Conservation (phyloP, 169 alveolate species). For the Plasmodium fragile region DNA sequence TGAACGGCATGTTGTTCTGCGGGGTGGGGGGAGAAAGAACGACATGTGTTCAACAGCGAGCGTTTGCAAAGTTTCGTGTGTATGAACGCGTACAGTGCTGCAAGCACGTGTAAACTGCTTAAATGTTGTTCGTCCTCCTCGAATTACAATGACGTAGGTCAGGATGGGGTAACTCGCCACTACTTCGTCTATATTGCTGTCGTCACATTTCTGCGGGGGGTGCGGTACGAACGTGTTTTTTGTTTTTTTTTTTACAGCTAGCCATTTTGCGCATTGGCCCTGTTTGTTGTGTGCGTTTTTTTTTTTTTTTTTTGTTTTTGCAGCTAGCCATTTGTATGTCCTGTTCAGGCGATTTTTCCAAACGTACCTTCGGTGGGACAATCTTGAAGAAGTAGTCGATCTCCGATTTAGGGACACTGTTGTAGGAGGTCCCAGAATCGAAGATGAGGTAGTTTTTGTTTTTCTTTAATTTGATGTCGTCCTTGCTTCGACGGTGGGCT, state of each 20-base stretch:
- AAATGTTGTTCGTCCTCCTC: background rate
- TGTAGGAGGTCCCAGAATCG: constrained; percentile 93
- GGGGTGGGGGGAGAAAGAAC: constrained; percentile 43
- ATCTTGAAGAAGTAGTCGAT: constrained; percentile 77
- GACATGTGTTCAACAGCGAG: background rate
- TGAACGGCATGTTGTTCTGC: constrained; percentile 78
- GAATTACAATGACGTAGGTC: constrained; percentile 51
- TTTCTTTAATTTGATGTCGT: constrained; percentile 5
- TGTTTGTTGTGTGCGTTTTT: background rate
- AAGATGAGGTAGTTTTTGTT: constrained; percentile 88
- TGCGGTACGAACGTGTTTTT: background rate
- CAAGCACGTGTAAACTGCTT: background rate
- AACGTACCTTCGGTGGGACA: constrained; percentile 78
- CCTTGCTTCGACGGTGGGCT: background rate
- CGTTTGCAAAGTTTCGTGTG: background rate
- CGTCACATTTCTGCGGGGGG: constrained; percentile 46
- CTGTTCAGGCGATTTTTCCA: background rate
- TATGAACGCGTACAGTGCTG: background rate
- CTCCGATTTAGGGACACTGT: constrained; percentile 89
- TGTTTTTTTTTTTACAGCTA: background rate
- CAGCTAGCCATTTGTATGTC: background rate
- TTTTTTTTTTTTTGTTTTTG: background rate
- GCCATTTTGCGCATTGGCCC: background rate
- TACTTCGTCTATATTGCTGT: constrained; percentile 54
- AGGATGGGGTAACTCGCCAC: constrained; percentile 46